Base-by-base conservation (phyloP, 371 early-diverging fungal genomes). In the Mortierella sp. region DNA sequence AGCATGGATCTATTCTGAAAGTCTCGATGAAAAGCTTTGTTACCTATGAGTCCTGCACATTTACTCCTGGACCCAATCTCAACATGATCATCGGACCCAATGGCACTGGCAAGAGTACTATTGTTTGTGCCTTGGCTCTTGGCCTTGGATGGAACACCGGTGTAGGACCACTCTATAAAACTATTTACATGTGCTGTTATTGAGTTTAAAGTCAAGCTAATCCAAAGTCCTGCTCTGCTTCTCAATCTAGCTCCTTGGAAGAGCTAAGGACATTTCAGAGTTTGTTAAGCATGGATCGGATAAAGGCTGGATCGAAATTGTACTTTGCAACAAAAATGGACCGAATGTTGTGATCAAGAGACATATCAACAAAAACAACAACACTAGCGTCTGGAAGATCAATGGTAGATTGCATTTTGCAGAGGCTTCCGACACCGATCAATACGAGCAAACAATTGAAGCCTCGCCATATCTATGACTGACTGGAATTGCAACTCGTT, bases 11-110 rank as follows among this genome's bases (percentile, higher is more conserved):
- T 0, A 96, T 98, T 53, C 86, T 93, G 7, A 88, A 91, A 50
- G 92, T 98, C 23, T 83, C 86, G 16, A 84, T 97, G 37, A 87
- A 81, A 21, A 93, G 96, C 82, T 98, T 98, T 84, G 93, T 98
- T 28, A 97, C 98, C 0, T 98, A 98, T 82, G 93, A 95, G 68
- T 83, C 84, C 23, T 93, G 92, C 66, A 93, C 95, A 59, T 90
- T 96, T 61, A 74, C 63, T 12, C 98, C 98, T 1, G 98, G 98
- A 0, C 97, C 98, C 0, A 88, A 95, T 68, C 85, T 99, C 80
- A 99, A 99, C 82, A 97, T 99, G 98, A 94, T 99, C 48, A 94
- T 98, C 51, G 98, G 96, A 4, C 97, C 97, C 4, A 98, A 97
- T 76, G 99, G 99, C 21, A 98, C 99, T 0, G 99, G 99, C 60